A percentile compares a stretch with the other conserved stretches of the same genome.
Conservation (phyloP, 2,329 filamentous ascomycete species). For the Fusarium sp. region DNA sequence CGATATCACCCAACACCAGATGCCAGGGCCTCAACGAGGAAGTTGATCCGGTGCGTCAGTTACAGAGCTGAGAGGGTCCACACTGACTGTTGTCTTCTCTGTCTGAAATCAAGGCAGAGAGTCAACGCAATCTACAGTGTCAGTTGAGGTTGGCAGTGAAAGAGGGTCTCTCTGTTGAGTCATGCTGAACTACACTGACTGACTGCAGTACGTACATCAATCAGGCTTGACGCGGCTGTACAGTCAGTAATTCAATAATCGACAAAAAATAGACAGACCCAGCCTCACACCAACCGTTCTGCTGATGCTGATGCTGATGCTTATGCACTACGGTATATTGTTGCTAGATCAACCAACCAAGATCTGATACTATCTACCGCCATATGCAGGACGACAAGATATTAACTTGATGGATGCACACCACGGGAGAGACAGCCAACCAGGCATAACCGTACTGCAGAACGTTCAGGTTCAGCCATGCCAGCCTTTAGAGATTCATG, state of each 20-base stretch:
- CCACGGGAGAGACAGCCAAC: conserved; percentile 7
- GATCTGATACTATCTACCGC: conserved; percentile 10
- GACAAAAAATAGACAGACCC: conserved; percentile 10
- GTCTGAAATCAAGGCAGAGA: conserved; percentile 23
- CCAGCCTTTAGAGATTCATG: not conserved
- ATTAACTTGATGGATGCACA: conserved; percentile 28
- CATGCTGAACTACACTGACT: not conserved
- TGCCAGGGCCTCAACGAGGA: conserved; percentile 34
- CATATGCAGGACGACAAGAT: conserved; percentile 27
- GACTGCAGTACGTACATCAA: not conserved
- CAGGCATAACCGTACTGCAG: conserved; percentile 4
- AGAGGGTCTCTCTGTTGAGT: not conserved
- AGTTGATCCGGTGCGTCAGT: conserved; percentile 37
- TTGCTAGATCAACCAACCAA: conserved; percentile 27
- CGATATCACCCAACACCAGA: conserved; percentile 31
- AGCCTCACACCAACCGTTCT: conserved; percentile 18
- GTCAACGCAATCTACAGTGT: conserved; percentile 31
- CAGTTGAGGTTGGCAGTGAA: not conserved
- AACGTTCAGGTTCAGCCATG: not conserved
- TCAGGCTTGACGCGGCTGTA: conserved; percentile 18
- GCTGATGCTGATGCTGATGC: not conserved
- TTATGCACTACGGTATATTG: conserved; percentile 2
- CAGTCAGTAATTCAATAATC: conserved; percentile 22
- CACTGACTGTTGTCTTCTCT: conserved; percentile 1
- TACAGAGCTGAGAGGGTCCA: conserved; percentile 27